Percentiles rank a stretch among this genome's conserved stretches.
Conservation (phyloP, 2,329 filamentous ascomycete genomes). For the Amauroascus verrucosus region DNA sequence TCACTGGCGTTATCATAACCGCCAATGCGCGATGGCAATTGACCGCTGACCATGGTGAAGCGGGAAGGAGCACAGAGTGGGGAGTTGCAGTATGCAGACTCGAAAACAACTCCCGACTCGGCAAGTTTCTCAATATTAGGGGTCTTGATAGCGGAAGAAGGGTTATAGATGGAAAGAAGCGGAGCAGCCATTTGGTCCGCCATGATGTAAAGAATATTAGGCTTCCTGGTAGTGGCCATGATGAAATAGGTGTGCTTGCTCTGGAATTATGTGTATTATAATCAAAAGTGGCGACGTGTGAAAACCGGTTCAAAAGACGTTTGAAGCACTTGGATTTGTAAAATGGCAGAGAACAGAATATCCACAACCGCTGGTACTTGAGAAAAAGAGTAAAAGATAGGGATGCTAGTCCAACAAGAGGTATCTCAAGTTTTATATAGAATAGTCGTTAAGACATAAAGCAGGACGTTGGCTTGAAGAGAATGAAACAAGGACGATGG, state of each 20-base stretch:
- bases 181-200: slow-evolving; percentile 89
- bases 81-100: slow-evolving; percentile 88
- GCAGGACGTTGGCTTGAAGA: not conserved
- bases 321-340: too few species aligned
- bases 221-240: slow-evolving; percentile 37
- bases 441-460: not conserved
- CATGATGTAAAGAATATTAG: slow-evolving; percentile 90
- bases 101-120: slow-evolving; percentile 73
- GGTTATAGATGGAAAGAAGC: slow-evolving; percentile 83
- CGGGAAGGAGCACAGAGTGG: slow-evolving; percentile 85
- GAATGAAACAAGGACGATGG: not conserved
- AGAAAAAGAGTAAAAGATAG: not conserved
- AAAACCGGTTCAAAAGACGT: not conserved
- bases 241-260: not conserved
- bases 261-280: not conserved
- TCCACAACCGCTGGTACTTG: not conserved
- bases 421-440: not conserved
- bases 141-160: slow-evolving; percentile 79
- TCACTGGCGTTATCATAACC: slow-evolving; percentile 87
- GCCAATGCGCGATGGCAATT: slow-evolving; percentile 81
- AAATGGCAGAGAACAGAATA: not conserved
- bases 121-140: slow-evolving; percentile 80
- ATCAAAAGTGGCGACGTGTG: not conserved
- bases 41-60: slow-evolving; percentile 89
- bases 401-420: too few species aligned